phyloP scores from a whole-genome alignment of 192 early-diverging fungal genomes.

The Coemansia sp. region DNA sequence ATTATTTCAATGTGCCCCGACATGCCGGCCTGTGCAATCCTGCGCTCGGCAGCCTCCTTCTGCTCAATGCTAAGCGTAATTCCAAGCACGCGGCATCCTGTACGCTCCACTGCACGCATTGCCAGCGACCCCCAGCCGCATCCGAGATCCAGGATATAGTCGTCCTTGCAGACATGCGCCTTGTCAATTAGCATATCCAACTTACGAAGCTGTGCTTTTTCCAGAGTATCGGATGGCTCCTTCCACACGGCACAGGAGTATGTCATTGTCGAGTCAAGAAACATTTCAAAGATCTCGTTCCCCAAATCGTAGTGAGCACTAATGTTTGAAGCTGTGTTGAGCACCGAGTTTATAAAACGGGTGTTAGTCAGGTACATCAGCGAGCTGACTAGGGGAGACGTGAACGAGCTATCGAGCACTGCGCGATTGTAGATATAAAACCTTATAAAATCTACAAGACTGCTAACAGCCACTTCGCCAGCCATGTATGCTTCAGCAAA shows the following conservation, averaged over 20 bases:
- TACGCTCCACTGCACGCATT: conserved; percentile 61
- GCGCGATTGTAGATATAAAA: conserved; percentile 60
- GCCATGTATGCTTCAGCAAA: conserved; percentile 75
- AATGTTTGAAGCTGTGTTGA: conserved; percentile 63
- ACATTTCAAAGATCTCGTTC: conserved; percentile 72
- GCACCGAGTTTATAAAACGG: conserved; percentile 65
- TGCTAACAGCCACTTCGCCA: conserved; percentile 60
- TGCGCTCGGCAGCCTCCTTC: conserved; percentile 62
- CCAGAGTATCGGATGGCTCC: conserved; percentile 59
- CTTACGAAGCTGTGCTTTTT: conserved; percentile 65
- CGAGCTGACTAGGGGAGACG: conserved; percentile 55
- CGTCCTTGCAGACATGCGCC: conserved; percentile 53
- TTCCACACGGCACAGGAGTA: conserved; percentile 74
- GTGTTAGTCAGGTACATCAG: conserved; percentile 60
- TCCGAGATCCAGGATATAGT: conserved; percentile 72
- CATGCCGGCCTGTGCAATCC: conserved; percentile 61
- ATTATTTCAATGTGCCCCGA: conserved; percentile 59
- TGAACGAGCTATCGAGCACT: conserved; percentile 49
- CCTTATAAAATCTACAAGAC: conserved; percentile 60
- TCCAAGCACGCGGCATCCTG: conserved; percentile 62
- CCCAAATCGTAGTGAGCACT: conserved; percentile 75
- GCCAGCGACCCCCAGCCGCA: conserved; percentile 74
- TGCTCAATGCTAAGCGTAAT: conserved; percentile 70
- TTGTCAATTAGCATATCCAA: conserved; percentile 62
- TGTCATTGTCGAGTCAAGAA: conserved; percentile 68